Evolutionary conservation across 2,329 filamentous ascomycete genomes (phyloP).

Genomic region (Aspergillus pseudotamarii): DNA sequence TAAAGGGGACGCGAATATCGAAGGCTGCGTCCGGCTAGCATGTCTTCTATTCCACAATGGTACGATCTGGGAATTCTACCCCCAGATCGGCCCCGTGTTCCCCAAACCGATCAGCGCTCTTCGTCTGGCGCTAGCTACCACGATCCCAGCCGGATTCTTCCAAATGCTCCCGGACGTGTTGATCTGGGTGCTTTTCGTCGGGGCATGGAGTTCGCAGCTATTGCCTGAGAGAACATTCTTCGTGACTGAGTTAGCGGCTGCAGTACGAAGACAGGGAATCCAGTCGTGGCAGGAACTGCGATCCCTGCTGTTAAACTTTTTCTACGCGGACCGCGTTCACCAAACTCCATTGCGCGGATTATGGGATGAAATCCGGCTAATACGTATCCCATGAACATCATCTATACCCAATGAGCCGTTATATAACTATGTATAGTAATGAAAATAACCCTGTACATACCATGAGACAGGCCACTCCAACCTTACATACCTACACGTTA

Average conservation of each 20-base stretch:
- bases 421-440: constrained; percentile 3
- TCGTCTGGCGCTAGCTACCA: constrained; percentile 35
- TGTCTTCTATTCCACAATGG: constrained; percentile 44
- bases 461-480: neutral
- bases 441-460: constrained; percentile 8
- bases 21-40: constrained; percentile 42
- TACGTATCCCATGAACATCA: constrained; percentile 16
- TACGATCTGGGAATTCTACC: constrained; percentile 44
- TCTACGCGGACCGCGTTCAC: constrained; percentile 41
- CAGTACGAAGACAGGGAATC: constrained; percentile 31
- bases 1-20: constrained; percentile 40
- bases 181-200: constrained; percentile 42
- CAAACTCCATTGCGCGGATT: constrained; percentile 31
- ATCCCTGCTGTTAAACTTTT: constrained; percentile 34
- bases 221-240: constrained; percentile 36
- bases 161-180: constrained; percentile 36
- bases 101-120: constrained; percentile 38
- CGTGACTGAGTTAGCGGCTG: constrained; percentile 33
- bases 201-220: constrained; percentile 32
- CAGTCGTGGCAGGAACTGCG: constrained; percentile 38
- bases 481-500: neutral
- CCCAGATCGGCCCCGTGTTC: constrained; percentile 37
- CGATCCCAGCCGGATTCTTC: constrained; percentile 36
- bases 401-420: constrained; percentile 9
- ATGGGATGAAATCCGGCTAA: constrained; percentile 35